A percentile compares a stretch with the other conserved stretches of the same genome.
phyloP scores from a whole-genome alignment of 306 rosid species.

The Aeschynomene evenia region DNA sequence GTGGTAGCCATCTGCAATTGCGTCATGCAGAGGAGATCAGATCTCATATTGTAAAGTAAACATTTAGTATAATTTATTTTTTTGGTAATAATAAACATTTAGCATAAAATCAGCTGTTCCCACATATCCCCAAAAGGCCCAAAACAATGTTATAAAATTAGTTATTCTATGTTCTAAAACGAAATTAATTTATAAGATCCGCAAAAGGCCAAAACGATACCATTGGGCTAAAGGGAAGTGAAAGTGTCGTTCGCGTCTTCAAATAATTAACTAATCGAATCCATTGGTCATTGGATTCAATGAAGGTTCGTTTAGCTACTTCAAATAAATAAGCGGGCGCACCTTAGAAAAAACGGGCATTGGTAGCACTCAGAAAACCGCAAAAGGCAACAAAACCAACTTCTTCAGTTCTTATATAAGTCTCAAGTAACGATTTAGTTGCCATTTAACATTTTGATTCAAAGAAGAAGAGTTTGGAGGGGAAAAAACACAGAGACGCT shows the following conservation, averaged over 20 bases:
- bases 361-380: not conserved
- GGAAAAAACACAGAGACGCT: not conserved
- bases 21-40: not conserved
- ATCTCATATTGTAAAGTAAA: too few relatives aligned
- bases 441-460: constrained; percentile 12
- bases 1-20: too few relatives aligned
- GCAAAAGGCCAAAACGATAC: too few relatives aligned
- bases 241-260: too few relatives aligned
- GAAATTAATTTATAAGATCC: too few relatives aligned
- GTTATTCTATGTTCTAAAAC: too few relatives aligned
- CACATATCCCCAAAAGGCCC: not conserved
- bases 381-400: constrained; percentile 9
- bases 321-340: constrained; percentile 20
- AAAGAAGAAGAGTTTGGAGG: not conserved
- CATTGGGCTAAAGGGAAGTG: too few relatives aligned
- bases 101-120: too few relatives aligned
- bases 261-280: not conserved
- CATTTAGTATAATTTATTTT: too few relatives aligned
- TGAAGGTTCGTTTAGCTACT: not conserved
- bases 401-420: not conserved
- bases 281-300: not conserved
- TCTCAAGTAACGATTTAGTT: not conserved
- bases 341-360: not conserved
- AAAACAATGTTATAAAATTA: not conserved
- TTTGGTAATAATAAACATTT: too few relatives aligned